These are phyloP conservation scores for Citrus maxima DNA, from an alignment of 345 rosid genomes.

Conservation along the genomic window DNA sequence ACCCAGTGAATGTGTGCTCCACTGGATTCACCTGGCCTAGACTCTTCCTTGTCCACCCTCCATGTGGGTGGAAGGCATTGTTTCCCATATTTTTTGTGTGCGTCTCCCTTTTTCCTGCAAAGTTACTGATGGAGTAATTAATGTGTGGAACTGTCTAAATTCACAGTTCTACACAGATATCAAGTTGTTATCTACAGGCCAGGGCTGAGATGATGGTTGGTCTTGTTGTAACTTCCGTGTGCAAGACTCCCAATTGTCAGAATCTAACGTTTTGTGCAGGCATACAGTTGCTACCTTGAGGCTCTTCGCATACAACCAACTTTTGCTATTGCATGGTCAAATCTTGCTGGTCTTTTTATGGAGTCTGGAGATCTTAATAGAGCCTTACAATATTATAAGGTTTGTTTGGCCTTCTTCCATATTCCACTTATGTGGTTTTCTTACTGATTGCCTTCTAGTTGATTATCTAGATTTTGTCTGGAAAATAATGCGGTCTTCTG, in stretches of 20 bases:
- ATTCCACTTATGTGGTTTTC: not conserved
- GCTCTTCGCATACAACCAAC: constrained; percentile 94
- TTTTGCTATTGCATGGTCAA: constrained; percentile 99
- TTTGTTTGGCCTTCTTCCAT: constrained; percentile 24
- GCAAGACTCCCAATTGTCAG: constrained; percentile 67
- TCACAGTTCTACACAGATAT: constrained; percentile 68
- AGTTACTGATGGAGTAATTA: constrained; percentile 66
- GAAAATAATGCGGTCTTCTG: not conserved
- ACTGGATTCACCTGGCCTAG: constrained; percentile 25
- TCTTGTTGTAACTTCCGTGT: constrained; percentile 74
- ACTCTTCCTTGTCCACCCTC: constrained; percentile 6
- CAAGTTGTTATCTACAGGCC: constrained; percentile 64
- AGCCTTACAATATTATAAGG: constrained; percentile 97
- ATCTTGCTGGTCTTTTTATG: constrained; percentile 98
- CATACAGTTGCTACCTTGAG: constrained; percentile 93
- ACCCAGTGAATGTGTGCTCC: constrained; percentile 15
- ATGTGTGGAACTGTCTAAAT: constrained; percentile 59
- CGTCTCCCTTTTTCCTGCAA: constrained; percentile 35
- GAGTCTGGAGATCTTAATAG: constrained; percentile 91
- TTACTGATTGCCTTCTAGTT: not conserved
- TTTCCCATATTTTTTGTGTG: constrained; percentile 8
- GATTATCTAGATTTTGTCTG: not conserved
- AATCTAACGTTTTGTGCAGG: constrained; percentile 90
- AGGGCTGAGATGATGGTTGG: constrained; percentile 78
- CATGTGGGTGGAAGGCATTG: constrained; percentile 18